Evolutionary conservation across 371 early-diverging fungal genomes (phyloP).

Genomic region (Zychaea mexicana): DNA sequence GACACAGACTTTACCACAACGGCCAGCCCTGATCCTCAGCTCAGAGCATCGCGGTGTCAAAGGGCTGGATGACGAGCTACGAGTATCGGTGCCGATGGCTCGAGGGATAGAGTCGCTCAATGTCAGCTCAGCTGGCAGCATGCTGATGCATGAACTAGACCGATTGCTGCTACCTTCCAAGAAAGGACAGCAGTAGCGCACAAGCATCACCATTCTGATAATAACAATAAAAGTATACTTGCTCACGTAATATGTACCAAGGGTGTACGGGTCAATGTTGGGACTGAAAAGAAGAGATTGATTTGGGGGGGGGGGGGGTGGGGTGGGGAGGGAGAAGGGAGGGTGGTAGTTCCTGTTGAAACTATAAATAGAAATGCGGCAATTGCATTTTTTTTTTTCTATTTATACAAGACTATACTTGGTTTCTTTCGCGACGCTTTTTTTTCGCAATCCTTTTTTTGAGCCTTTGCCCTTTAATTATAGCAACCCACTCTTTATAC

Average conservation of each 20-base stretch:
- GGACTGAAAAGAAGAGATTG: too few relatives aligned
- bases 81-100: constrained; percentile 61
- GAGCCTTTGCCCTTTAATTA: constrained; percentile 1
- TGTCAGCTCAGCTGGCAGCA: constrained; percentile 54
- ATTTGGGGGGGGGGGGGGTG: neutral
- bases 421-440: constrained; percentile 9
- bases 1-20: constrained; percentile 26
- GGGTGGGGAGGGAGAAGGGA: neutral
- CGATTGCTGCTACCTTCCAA: too few relatives aligned
- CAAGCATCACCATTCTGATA: constrained; percentile 4
- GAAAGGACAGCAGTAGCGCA: too few relatives aligned
- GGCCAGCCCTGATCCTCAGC: constrained; percentile 55
- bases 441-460: constrained; percentile 10
- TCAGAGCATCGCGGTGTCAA: constrained; percentile 55
- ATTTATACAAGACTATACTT: constrained; percentile 7
- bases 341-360: neutral
- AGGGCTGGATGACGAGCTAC: constrained; percentile 36
- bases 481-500: neutral
- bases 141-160: constrained; percentile 61
- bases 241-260: too few relatives aligned
- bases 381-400: constrained; percentile 6
- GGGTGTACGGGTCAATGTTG: too few relatives aligned
- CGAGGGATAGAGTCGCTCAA: constrained; percentile 56
- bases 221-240: neutral
- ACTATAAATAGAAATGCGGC: neutral